phyloP scores from a whole-genome alignment of 331 rosid species.

The Cucumis variabilis region DNA sequence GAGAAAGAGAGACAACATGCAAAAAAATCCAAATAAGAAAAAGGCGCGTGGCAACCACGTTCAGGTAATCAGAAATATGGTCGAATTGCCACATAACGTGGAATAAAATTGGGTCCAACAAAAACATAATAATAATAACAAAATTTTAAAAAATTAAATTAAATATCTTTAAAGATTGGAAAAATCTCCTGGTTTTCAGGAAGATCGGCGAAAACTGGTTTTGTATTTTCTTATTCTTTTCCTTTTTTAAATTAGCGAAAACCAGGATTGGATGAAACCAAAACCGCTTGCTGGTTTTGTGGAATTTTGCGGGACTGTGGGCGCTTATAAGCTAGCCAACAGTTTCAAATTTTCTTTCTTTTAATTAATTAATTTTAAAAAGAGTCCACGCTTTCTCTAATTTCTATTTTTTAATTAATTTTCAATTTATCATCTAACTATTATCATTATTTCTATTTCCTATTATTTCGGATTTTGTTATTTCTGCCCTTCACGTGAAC shows the following conservation, averaged over 20 bases:
- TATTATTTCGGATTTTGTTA: neutral
- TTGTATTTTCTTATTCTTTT: neutral
- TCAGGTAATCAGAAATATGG: constrained; percentile 48
- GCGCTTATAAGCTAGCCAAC: constrained; percentile 70
- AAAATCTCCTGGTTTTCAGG: constrained; percentile 95
- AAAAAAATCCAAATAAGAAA: constrained; percentile 55
- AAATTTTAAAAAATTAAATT: neutral
- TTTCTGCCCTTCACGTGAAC: constrained; percentile 19
- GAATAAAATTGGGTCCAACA: constrained; percentile 39
- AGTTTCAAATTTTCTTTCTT: constrained; percentile 49
- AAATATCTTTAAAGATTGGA: constrained; percentile 5
- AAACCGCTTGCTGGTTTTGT: constrained; percentile 73
- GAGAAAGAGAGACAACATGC: constrained; percentile 52
- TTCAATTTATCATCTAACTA: constrained; percentile 43
- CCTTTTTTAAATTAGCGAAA: neutral
- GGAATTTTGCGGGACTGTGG: constrained; percentile 73
- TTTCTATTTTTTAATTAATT: neutral
- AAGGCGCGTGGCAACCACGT: constrained; percentile 75
- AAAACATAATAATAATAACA: neutral
- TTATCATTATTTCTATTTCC: constrained; percentile 25
- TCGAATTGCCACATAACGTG: constrained; percentile 90
- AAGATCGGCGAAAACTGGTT: constrained; percentile 40
- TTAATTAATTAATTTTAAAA: neutral
- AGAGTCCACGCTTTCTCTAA: neutral
- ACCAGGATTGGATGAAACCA: constrained; percentile 33